Conservation (phyloP, 163 green algal genomes). For the Trebouxia gelatinosa region DNA sequence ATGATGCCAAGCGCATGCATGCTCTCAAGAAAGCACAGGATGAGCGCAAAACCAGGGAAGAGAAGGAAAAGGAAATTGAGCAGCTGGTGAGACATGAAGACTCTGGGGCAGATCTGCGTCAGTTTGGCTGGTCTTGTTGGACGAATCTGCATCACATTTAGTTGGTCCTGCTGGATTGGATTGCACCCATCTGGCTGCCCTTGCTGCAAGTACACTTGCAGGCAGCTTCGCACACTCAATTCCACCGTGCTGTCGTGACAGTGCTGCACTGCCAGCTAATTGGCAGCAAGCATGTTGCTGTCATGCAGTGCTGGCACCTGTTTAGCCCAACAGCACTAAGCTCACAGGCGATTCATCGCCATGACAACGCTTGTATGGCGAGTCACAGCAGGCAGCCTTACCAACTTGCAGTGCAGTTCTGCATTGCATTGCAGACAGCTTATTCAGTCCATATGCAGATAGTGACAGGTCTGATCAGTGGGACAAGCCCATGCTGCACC, state of each 20-base stretch:
- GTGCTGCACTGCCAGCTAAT: not conserved
- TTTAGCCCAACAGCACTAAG: too few relatives aligned
- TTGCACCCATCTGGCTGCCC: not conserved
- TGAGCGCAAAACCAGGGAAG: conserved; percentile 67
- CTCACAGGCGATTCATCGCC: too few relatives aligned
- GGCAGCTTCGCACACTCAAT: not conserved
- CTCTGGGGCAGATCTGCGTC: not conserved
- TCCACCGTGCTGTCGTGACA: not conserved
- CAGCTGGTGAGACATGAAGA: conserved; percentile 45
- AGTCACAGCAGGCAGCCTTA: too few relatives aligned
- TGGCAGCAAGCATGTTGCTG: too few relatives aligned
- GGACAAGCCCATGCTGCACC: not conserved
- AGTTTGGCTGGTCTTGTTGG: not conserved
- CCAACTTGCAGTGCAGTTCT: too few relatives aligned
- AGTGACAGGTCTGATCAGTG: not conserved
- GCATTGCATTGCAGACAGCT: not conserved
- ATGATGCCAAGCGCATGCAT: conserved; percentile 81
- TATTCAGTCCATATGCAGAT: not conserved
- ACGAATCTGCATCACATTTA: not conserved
- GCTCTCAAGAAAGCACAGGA: conserved; percentile 84
- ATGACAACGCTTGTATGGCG: too few relatives aligned
- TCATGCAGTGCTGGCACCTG: too few relatives aligned
- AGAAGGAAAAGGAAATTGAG: conserved; percentile 85
- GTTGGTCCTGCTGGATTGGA: too few relatives aligned
- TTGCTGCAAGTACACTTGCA: not conserved